Percentiles rank a stretch among this genome's conserved stretches.
Conservation (phyloP, 2,329 filamentous ascomycete species). For the Beauveria scarabaeidicola region DNA sequence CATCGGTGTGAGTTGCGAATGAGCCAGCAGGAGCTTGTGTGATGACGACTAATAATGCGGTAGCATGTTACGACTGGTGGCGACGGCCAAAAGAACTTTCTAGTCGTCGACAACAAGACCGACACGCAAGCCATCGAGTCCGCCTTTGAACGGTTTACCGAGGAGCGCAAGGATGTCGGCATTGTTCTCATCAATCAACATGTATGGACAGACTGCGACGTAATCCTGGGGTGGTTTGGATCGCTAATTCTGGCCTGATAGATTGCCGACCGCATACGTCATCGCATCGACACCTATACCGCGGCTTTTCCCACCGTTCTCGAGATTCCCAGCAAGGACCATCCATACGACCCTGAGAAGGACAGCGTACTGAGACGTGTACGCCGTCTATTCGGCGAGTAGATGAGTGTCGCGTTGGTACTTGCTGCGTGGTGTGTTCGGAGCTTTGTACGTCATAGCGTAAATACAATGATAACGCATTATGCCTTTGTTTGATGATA, state of each 20-base stretch:
- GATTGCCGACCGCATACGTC: conserved; percentile 90
- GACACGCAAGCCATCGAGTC: conserved; percentile 80
- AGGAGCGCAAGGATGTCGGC: conserved; percentile 89
- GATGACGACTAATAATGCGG: background rate
- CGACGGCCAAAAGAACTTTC: conserved; percentile 92
- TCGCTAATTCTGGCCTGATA: conserved; percentile 27
- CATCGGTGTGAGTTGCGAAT: conserved; percentile 60
- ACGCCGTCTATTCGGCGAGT: conserved; percentile 58
- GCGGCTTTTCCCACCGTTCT: conserved; percentile 93
- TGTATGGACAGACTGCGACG: conserved; percentile 36
- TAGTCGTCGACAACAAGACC: conserved; percentile 92
- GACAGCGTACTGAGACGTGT: conserved; percentile 93
- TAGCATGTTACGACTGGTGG: conserved; percentile 87
- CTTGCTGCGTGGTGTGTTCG: background rate
- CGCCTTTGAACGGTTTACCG: conserved; percentile 82
- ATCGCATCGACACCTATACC: conserved; percentile 83
- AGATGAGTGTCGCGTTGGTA: conserved; percentile 19
- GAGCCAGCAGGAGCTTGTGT: background rate
- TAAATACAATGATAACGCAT: background rate
- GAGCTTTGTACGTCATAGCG: background rate
- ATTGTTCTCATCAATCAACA: conserved; percentile 98
- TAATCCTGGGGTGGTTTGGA: background rate
- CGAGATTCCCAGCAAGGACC: conserved; percentile 97
- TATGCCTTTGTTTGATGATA: background rate
- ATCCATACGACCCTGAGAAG: conserved; percentile 98